These are phyloP conservation scores for Fusarium miscanthi DNA, from an alignment of 2,329 filamentous ascomycete genomes.

Conservation along the genomic window DNA sequence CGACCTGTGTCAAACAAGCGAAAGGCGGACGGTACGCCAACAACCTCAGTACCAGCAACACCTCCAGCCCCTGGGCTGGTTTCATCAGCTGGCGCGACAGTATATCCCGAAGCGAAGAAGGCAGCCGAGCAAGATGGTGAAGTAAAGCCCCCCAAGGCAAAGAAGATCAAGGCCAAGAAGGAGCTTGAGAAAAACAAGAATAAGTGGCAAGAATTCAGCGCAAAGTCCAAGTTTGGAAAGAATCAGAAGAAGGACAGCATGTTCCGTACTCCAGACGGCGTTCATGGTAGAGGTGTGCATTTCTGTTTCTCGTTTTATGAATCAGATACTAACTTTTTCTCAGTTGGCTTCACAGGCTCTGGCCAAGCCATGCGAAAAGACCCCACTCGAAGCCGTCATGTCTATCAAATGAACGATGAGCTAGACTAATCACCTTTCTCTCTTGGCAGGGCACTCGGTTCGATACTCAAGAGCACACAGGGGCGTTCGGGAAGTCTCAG, in stretches of 20 bases:
- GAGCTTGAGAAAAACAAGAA: constrained; percentile 90
- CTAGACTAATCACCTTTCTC: constrained; percentile 66
- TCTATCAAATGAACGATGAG: constrained; percentile 83
- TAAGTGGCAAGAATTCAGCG: constrained; percentile 94
- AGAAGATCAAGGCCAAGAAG: constrained; percentile 91
- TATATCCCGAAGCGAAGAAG: constrained; percentile 71
- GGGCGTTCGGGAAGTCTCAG: constrained; percentile 43
- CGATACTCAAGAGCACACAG: constrained; percentile 32
- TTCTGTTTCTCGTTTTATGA: neutral
- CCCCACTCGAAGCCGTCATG: constrained; percentile 80
- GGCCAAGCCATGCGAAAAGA: constrained; percentile 97
- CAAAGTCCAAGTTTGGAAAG: constrained; percentile 78
- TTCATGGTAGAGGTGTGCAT: constrained; percentile 82
- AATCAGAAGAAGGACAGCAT: constrained; percentile 89
- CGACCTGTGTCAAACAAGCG: constrained; percentile 83
- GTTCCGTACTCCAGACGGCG: constrained; percentile 91
- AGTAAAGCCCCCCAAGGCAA: constrained; percentile 79
- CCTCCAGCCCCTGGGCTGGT: constrained; percentile 58
- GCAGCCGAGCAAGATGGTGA: constrained; percentile 72
- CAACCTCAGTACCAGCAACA: constrained; percentile 54
- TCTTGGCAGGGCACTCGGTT: constrained; percentile 42
- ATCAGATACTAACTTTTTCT: constrained; percentile 32
- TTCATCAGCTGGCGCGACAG: constrained; percentile 65
- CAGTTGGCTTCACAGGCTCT: constrained; percentile 96
- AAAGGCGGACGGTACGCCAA: constrained; percentile 83